Conservation (phyloP, 306 rosid genomes). For the Casuarina equisetifolia region DNA sequence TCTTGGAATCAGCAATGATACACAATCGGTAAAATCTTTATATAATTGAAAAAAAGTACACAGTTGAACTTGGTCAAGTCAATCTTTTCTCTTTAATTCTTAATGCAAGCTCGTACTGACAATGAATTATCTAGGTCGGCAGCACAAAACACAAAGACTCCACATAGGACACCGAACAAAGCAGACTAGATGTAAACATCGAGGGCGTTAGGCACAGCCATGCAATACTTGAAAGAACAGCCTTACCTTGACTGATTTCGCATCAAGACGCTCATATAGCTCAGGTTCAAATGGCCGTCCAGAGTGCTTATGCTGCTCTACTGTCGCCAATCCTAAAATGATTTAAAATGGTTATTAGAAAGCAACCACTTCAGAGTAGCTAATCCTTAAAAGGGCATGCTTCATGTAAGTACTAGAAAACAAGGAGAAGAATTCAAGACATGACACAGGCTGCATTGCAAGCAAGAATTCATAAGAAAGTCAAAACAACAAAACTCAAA, state of each 20-base stretch:
- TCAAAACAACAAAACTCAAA: not conserved
- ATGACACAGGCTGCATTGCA: not conserved
- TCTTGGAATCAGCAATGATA: not conserved
- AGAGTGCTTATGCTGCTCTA: constrained; percentile 47
- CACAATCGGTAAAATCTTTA: not conserved
- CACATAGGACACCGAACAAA: not conserved
- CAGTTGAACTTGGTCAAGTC: not conserved
- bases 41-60: not conserved
- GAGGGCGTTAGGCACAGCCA: constrained; percentile 10
- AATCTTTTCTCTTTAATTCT: not conserved
- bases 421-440: not conserved
- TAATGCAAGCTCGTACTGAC: not conserved
- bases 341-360: constrained; percentile 11
- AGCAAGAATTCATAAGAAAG: not conserved
- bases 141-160: not conserved
- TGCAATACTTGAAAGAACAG: not conserved
- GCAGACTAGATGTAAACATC: not conserved
- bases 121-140: not conserved
- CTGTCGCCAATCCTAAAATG: constrained; percentile 33
- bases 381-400: constrained; percentile 5
- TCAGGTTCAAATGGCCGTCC: constrained; percentile 50
- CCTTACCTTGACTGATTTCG: constrained; percentile 47
- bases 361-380: constrained; percentile 20
- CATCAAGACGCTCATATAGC: constrained; percentile 38
- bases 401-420: constrained; percentile 5